A percentile compares a stretch with the other conserved stretches of the same genome.
Conservation (phyloP, 2,329 filamentous ascomycete genomes). For the Microdochium paspali region DNA sequence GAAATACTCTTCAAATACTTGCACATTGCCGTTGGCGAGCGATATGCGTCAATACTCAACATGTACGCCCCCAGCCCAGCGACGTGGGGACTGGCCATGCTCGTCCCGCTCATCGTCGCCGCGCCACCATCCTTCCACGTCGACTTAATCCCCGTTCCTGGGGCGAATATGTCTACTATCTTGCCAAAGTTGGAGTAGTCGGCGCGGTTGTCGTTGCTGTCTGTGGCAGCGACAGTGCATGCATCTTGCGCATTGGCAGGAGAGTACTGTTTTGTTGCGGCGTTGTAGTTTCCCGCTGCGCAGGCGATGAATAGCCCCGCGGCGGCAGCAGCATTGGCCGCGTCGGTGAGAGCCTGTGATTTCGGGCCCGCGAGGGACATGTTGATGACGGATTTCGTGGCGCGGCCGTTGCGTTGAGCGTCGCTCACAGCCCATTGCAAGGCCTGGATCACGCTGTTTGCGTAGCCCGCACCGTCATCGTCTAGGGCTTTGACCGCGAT, state of each 20-base stretch:
- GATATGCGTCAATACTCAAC: not conserved
- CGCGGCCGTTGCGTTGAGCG: not conserved
- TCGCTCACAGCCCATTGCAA: not conserved
- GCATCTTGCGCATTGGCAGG: not conserved
- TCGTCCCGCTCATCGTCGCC: not conserved
- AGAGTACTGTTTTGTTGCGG: too few species aligned
- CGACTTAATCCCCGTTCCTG: not conserved
- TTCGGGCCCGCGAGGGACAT: not conserved
- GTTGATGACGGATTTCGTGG: not conserved
- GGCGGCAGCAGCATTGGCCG: not conserved
- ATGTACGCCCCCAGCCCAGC: not conserved
- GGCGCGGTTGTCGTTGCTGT: conserved; percentile 13
- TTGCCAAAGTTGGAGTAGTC: conserved; percentile 13
- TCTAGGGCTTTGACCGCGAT: not conserved
- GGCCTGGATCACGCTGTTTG: not conserved
- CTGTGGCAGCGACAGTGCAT: conserved; percentile 4
- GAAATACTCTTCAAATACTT: not conserved
- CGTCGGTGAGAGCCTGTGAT: not conserved
- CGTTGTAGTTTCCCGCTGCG: not conserved
- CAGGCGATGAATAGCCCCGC: not conserved
- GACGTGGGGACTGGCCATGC: not conserved
- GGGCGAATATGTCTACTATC: not conserved
- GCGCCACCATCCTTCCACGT: not conserved
- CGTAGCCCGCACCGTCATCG: not conserved
- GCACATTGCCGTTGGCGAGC: not conserved